These are phyloP conservation scores for Fusarium avenaceum DNA, from an alignment of 2,329 filamentous ascomycete genomes.

Conservation along the genomic window DNA sequence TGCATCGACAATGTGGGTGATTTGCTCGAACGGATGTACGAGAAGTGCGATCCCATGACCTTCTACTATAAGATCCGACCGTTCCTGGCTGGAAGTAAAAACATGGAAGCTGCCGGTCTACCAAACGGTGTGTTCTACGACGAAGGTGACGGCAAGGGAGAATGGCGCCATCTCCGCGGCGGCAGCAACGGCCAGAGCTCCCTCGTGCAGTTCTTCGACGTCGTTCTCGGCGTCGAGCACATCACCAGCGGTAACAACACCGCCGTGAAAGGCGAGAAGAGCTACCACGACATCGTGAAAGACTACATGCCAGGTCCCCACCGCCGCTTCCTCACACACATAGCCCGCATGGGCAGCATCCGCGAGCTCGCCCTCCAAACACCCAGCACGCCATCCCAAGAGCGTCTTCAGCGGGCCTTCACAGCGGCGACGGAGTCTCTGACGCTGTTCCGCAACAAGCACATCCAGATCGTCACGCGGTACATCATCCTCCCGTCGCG, in stretches of 20 bases:
- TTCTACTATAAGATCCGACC: slow-evolving; percentile 93
- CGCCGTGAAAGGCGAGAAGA: slow-evolving; percentile 46
- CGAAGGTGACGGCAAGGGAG: slow-evolving; percentile 73
- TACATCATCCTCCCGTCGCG: slow-evolving; percentile 88
- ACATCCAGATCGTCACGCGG: slow-evolving; percentile 89
- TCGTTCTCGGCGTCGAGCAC: slow-evolving; percentile 87
- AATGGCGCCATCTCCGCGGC: slow-evolving; percentile 84
- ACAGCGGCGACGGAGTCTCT: slow-evolving; percentile 82
- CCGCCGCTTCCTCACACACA: slow-evolving; percentile 79
- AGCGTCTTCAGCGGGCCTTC: slow-evolving; percentile 64
- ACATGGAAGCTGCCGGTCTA: slow-evolving; percentile 87
- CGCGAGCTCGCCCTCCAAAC: slow-evolving; percentile 72
- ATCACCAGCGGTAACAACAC: slow-evolving; percentile 55
- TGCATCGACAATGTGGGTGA: slow-evolving; percentile 76
- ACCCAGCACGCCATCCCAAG: slow-evolving; percentile 67
- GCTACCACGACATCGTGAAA: slow-evolving; percentile 77
- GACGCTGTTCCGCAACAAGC: slow-evolving; percentile 82
- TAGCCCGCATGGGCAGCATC: slow-evolving; percentile 79
- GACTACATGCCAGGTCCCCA: slow-evolving; percentile 92
- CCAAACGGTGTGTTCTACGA: slow-evolving; percentile 89
- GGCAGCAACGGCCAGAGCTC: slow-evolving; percentile 95
- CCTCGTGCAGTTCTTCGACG: slow-evolving; percentile 92
- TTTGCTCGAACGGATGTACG: slow-evolving; percentile 86
- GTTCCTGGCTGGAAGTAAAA: slow-evolving; percentile 90
- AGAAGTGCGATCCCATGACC: slow-evolving; percentile 85